A percentile compares a stretch with the other conserved stretches of the same genome.
phyloP scores from a whole-genome alignment of 371 early-diverging fungal species.

The Umbelopsis sp. region DNA sequence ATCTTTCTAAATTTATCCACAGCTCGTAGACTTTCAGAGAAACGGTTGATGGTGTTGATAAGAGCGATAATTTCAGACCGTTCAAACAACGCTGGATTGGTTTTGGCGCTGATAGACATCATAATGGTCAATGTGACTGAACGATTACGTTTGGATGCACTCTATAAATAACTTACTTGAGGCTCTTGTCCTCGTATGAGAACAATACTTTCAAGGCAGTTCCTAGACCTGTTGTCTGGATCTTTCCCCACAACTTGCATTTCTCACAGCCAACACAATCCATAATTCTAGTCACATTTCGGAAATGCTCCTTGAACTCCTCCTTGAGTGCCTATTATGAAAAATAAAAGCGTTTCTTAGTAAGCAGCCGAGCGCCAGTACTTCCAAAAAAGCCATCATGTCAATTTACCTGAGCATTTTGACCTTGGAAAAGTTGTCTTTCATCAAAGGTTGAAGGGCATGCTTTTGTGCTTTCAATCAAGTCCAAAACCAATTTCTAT shows the following conservation, averaged over 20 bases:
- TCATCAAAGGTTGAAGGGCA: constrained; percentile 91
- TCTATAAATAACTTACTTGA: constrained; percentile 48
- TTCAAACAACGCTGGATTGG: constrained; percentile 60
- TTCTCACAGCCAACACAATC: constrained; percentile 99
- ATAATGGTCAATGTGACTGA: too few species aligned
- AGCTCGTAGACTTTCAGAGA: constrained; percentile 78
- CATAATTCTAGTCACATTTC: constrained; percentile 96
- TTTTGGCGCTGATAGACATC: constrained; percentile 42
- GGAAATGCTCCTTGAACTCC: constrained; percentile 90
- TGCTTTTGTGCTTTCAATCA: constrained; percentile 59
- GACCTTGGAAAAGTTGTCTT: constrained; percentile 72
- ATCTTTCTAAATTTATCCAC: constrained; percentile 73
- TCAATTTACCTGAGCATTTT: constrained; percentile 38
- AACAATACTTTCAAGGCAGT: constrained; percentile 95
- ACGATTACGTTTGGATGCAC: too few species aligned
- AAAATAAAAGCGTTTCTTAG: not conserved
- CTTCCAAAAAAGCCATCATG: not conserved
- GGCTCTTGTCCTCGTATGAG: constrained; percentile 75
- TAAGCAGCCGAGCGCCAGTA: not conserved
- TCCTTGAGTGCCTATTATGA: constrained; percentile 57
- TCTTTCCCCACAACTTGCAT: constrained; percentile 98
- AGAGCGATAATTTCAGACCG: constrained; percentile 92
- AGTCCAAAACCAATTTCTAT: constrained; percentile 54
- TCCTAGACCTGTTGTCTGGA: constrained; percentile 83
- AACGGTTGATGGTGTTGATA: constrained; percentile 88